A percentile compares a stretch with the other conserved stretches of the same genome.
phyloP scores from a whole-genome alignment of 805 yeast species.

The Cyberlindnera samutprakarnensis region DNA sequence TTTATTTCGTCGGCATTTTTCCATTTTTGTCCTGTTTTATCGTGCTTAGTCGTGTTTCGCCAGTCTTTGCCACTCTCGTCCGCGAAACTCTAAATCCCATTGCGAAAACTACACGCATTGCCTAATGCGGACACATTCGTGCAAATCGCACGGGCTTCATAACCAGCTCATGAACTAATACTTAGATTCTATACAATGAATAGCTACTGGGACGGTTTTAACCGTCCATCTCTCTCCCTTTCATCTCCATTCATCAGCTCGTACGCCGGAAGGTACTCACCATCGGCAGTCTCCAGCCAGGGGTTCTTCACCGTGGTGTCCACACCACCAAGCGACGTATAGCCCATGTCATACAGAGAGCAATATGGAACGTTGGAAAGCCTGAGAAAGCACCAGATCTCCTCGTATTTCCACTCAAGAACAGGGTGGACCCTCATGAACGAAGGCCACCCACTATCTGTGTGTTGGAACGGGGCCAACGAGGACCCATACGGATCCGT shows the following conservation, averaged over 20 bases:
- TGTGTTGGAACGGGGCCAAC: slow-evolving; percentile 54
- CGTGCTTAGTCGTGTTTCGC: no score
- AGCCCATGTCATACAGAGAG: slow-evolving; percentile 70
- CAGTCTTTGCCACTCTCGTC: no score
- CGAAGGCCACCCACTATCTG: slow-evolving; percentile 90
- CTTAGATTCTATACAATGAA: no score
- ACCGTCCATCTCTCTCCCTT: slow-evolving; percentile 44
- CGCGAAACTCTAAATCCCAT: no score
- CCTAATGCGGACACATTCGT: no score
- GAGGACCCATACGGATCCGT: slow-evolving; percentile 77
- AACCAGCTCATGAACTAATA: no score
- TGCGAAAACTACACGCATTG: no score
- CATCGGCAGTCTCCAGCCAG: slow-evolving; percentile 27
- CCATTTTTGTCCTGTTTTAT: no score
- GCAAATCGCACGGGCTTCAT: no score
- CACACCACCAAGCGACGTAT: slow-evolving; percentile 83
- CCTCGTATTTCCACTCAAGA: slow-evolving; percentile 76
- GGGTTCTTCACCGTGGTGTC: slow-evolving; percentile 71
- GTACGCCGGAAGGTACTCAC: slow-evolving; percentile 44
- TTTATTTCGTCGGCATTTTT: no score
- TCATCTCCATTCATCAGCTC: slow-evolving; percentile 53
- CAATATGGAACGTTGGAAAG: slow-evolving; percentile 62
- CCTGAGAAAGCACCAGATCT: slow-evolving; percentile 78
- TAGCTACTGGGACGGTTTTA: background rate
- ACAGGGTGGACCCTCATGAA: slow-evolving; percentile 84